Evolutionary conservation across 257 asterid species (phyloP).

Genomic region (Echium plantagineum): DNA sequence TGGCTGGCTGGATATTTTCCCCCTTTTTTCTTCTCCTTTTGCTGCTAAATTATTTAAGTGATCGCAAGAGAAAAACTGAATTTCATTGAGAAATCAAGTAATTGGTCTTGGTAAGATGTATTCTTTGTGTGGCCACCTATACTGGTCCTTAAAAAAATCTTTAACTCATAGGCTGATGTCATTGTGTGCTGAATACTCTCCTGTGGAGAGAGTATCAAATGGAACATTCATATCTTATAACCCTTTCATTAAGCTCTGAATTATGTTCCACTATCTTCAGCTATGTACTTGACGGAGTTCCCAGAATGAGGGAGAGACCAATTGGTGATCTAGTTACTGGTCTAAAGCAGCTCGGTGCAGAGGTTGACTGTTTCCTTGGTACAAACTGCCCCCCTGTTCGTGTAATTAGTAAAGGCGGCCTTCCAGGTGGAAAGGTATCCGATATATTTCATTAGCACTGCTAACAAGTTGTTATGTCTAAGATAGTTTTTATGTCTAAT

Average conservation of each 20-base stretch:
- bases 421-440: conserved; percentile 88
- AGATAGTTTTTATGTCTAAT: too few species aligned
- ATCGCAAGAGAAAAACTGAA: background rate
- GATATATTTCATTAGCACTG: conserved; percentile 2
- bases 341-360: conserved; percentile 96
- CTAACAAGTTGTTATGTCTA: background rate
- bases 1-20: background rate
- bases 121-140: too few species aligned
- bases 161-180: too few species aligned
- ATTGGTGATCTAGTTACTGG: conserved; percentile 92
- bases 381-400: conserved; percentile 96
- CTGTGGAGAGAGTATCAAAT: background rate
- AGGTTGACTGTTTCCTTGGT: conserved; percentile 74
- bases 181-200: background rate
- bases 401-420: conserved; percentile 86
- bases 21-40: background rate
- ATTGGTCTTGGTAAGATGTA: too few species aligned
- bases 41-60: conserved; percentile 4
- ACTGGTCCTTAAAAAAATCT: too few species aligned
- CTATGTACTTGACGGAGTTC: conserved; percentile 95
- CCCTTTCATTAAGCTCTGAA: background rate
- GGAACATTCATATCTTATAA: background rate
- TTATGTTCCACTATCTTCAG: conserved; percentile 27
- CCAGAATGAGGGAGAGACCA: conserved; percentile 99
- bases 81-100: too few species aligned